These are phyloP conservation scores for Pleurostoma richardsiae DNA, from an alignment of 2,329 filamentous ascomycete species.

Conservation along the genomic window DNA sequence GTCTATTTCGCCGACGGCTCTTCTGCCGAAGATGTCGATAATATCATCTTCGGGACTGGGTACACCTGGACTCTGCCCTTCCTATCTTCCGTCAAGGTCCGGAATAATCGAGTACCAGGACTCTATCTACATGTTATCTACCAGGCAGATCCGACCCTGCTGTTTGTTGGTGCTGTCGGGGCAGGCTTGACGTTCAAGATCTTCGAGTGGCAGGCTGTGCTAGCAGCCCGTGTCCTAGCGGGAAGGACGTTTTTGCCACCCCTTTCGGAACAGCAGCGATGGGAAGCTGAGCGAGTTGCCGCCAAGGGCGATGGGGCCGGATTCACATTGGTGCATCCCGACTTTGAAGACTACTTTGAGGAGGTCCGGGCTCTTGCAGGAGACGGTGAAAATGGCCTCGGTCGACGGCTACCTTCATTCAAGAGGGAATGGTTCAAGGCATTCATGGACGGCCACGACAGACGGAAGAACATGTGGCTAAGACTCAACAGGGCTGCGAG, in stretches of 20 bases:
- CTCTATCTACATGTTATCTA: constrained; percentile 56
- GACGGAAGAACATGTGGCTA: constrained; percentile 51
- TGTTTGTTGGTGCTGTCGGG: constrained; percentile 52
- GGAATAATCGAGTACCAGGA: constrained; percentile 49
- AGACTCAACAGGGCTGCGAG: no score
- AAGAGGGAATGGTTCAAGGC: constrained; percentile 37
- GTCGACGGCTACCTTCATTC: constrained; percentile 38
- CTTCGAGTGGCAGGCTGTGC: constrained; percentile 63
- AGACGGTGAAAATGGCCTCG: constrained; percentile 32
- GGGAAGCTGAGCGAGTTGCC: constrained; percentile 52
- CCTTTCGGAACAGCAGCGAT: constrained; percentile 39
- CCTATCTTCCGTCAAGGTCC: constrained; percentile 41
- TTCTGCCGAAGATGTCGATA: constrained; percentile 46
- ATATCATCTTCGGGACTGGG: constrained; percentile 62
- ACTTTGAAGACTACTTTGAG: constrained; percentile 63
- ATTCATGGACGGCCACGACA: constrained; percentile 50
- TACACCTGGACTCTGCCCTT: constrained; percentile 62
- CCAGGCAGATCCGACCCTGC: constrained; percentile 44
- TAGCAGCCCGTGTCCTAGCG: constrained; percentile 52
- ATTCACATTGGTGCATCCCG: constrained; percentile 53
- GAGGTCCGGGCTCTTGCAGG: constrained; percentile 42
- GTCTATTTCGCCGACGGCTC: constrained; percentile 54
- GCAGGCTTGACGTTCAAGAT: constrained; percentile 61
- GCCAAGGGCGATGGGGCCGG: constrained; percentile 48
- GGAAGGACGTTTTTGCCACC: constrained; percentile 46